phyloP scores from a whole-genome alignment of 495 filamentous ascomycete genomes.

The Podospora bellae-mahoneyi region DNA sequence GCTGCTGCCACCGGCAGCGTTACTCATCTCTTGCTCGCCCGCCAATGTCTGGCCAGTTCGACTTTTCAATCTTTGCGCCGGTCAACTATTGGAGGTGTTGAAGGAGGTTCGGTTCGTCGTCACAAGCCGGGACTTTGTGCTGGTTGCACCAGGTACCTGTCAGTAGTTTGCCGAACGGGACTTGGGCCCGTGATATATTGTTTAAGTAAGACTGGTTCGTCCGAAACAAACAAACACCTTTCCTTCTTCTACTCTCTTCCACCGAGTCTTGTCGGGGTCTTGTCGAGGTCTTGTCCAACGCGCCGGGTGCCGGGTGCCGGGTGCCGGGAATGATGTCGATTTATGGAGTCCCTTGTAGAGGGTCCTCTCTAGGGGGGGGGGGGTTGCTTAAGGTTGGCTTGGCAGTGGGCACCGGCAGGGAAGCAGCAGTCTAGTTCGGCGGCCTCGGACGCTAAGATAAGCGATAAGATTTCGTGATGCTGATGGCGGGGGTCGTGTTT shows the following conservation, averaged over 20 bases:
- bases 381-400: not conserved
- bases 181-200: not conserved
- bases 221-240: not conserved
- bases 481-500: not conserved
- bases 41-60: not conserved
- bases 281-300: not conserved
- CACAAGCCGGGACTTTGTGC: not conserved
- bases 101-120: not conserved
- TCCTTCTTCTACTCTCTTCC: not conserved
- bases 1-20: conserved; percentile 16
- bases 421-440: not conserved
- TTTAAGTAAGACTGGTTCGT: not conserved
- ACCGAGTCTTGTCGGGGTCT: not conserved
- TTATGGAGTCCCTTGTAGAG: not conserved
- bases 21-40: conserved; percentile 19
- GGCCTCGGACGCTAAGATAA: not conserved
- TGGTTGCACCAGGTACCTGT: not conserved
- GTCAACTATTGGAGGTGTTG: not conserved
- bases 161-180: not conserved
- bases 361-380: not conserved
- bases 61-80: not conserved
- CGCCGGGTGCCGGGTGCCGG: no score
- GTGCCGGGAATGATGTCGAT: not conserved
- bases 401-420: not conserved
- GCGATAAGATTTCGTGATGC: not conserved